phyloP scores from a whole-genome alignment of 2,329 filamentous ascomycete species.

The Colletotrichum tropicale region DNA sequence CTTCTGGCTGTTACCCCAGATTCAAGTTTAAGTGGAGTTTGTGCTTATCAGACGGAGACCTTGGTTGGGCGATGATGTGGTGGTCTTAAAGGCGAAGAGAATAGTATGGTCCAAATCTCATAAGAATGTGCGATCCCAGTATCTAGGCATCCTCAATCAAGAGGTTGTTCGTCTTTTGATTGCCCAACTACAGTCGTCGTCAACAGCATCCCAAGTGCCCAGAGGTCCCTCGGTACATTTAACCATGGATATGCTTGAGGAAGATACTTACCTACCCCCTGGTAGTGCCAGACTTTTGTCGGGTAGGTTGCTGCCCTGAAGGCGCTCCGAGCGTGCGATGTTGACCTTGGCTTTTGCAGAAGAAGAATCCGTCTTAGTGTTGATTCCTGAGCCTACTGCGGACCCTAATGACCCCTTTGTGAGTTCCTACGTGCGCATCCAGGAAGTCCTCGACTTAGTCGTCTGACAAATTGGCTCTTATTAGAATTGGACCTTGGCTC shows the following conservation, averaged over 20 bases:
- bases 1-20: not conserved
- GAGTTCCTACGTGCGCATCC: not conserved
- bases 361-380: not conserved
- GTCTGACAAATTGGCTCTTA: rapidly evolving
- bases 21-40: not conserved
- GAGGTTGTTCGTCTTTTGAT: not conserved
- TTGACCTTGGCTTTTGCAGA: not conserved
- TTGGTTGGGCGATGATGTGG: not conserved
- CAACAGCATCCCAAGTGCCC: not conserved
- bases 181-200: not conserved
- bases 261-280: not conserved
- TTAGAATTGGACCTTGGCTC: not conserved
- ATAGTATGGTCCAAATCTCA: not conserved
- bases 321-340: not conserved
- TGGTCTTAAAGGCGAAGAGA: not conserved
- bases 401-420: not conserved
- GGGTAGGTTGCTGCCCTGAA: not conserved
- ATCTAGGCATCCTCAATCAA: not conserved
- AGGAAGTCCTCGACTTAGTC: not conserved
- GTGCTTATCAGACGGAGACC: not conserved
- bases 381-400: not conserved
- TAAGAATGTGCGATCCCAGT: not conserved
- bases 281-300: not conserved
- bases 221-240: not conserved
- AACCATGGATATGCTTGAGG: not conserved